Conservation (phyloP, 2,329 filamentous ascomycete species). For the Thielaviopsis euricoi region DNA sequence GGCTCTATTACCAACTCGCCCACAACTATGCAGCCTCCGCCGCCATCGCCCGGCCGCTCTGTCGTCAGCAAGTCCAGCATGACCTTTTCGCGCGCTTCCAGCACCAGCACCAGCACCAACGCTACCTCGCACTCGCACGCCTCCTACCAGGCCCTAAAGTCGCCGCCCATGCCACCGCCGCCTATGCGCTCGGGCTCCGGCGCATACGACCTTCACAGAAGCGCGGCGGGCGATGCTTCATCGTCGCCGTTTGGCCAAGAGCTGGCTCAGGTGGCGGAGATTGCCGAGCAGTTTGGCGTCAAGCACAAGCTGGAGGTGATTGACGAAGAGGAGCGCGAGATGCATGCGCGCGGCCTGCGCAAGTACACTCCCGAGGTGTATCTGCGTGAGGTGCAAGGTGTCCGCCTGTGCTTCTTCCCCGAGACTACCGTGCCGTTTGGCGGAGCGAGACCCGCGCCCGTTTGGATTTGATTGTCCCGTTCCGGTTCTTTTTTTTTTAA, state of each 20-base stretch:
- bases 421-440: constrained; percentile 15
- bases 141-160: constrained; percentile 16
- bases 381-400: constrained; percentile 56
- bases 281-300: constrained; percentile 73
- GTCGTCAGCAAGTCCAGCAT: constrained; percentile 14
- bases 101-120: constrained; percentile 3
- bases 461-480: constrained; percentile 31
- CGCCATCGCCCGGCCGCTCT: constrained; percentile 31
- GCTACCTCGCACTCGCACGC: background rate
- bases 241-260: constrained; percentile 81
- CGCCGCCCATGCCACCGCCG: constrained; percentile 17
- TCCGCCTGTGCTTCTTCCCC: constrained; percentile 46
- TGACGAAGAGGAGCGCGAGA: constrained; percentile 58
- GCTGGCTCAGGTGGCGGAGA: constrained; percentile 78
- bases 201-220: constrained; percentile 20
- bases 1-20: constrained; percentile 42
- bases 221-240: constrained; percentile 21
- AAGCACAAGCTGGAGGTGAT: constrained; percentile 41
- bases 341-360: constrained; percentile 52
- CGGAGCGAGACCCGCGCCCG: constrained; percentile 16
- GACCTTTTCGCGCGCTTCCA: constrained; percentile 16
- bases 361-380: constrained; percentile 73
- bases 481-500: constrained; percentile 2
- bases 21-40: constrained; percentile 40
- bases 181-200: constrained; percentile 19